phyloP scores from a whole-genome alignment of 2,329 filamentous ascomycete species.

The Fusarium sp. region DNA sequence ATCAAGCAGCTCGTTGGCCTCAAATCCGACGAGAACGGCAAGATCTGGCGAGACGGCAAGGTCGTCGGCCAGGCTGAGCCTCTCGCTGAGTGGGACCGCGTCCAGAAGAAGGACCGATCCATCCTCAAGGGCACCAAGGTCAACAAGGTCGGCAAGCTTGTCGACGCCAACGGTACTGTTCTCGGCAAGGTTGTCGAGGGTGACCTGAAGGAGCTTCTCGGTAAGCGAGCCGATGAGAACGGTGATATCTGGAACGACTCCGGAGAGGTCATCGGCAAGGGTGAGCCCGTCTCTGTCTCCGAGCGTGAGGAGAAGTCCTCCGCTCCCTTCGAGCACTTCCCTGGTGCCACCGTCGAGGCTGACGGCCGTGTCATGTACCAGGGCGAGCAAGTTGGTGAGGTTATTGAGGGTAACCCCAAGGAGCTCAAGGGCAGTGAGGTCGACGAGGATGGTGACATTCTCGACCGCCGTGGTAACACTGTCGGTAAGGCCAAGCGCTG shows the following conservation, averaged over 20 bases:
- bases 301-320: slow-evolving; percentile 64
- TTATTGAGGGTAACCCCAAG: slow-evolving; percentile 73
- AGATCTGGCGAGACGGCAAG: slow-evolving; percentile 75
- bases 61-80: slow-evolving; percentile 74
- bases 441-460: slow-evolving; percentile 75
- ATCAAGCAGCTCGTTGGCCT: slow-evolving; percentile 73
- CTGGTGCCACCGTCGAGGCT: slow-evolving; percentile 63
- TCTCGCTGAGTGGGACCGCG: slow-evolving; percentile 65
- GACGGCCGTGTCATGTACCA: slow-evolving; percentile 65
- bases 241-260: slow-evolving; percentile 78
- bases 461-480: slow-evolving; percentile 74
- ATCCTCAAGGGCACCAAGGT: slow-evolving; percentile 65
- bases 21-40: slow-evolving; percentile 75
- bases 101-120: slow-evolving; percentile 54
- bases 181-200: slow-evolving; percentile 74
- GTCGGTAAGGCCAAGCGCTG: slow-evolving; percentile 76
- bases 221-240: slow-evolving; percentile 72
- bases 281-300: slow-evolving; percentile 67
- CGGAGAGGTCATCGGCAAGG: slow-evolving; percentile 75
- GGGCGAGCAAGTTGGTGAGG: slow-evolving; percentile 67
- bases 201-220: slow-evolving; percentile 70
- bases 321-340: slow-evolving; percentile 69
- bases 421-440: slow-evolving; percentile 73
- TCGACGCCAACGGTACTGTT: slow-evolving; percentile 63
- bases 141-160: slow-evolving; percentile 69